Conservation (phyloP, 176 grass and related monocot genomes). For the Poa annua region DNA sequence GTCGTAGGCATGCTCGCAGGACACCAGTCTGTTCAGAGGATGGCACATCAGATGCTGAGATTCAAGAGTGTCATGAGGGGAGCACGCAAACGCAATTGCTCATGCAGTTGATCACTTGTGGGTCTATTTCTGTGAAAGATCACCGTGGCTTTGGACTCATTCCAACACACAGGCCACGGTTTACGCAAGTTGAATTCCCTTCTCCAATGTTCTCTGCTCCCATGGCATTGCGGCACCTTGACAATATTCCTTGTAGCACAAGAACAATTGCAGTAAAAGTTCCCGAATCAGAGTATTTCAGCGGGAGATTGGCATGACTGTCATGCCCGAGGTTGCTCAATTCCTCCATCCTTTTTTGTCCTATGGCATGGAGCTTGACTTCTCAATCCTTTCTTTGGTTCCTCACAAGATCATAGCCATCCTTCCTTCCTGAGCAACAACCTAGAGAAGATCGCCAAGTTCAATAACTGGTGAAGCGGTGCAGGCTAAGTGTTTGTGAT, state of each 20-base stretch:
- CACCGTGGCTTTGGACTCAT: conserved; percentile 80
- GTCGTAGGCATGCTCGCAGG: conserved; percentile 8
- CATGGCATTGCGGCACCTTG: conserved; percentile 51
- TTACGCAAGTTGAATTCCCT: conserved; percentile 77
- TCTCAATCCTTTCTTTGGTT: no score
- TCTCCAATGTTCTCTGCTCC: conserved; percentile 71
- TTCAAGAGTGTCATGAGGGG: conserved; percentile 45
- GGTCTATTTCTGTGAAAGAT: conserved; percentile 85
- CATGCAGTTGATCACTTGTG: conserved; percentile 90
- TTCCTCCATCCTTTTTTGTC: no score
- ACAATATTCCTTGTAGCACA: conserved; percentile 63
- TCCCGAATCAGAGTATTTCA: conserved; percentile 69
- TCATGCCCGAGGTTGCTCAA: no score
- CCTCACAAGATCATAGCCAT: no score
- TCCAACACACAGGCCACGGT: conserved; percentile 78
- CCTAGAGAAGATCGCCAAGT: no score
- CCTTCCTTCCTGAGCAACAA: no score
- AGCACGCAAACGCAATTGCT: conserved; percentile 38
- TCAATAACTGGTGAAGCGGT: no score
- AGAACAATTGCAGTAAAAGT: conserved; percentile 51
- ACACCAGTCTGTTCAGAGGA: conserved; percentile 43
- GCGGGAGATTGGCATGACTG: conserved; percentile 41
- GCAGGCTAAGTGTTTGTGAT: no score
- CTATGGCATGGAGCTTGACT: no score
- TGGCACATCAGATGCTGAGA: conserved; percentile 36